These are phyloP conservation scores for Amanita molliuscula DNA, from an alignment of 768 basidiomycete genomes.

Conservation along the genomic window DNA sequence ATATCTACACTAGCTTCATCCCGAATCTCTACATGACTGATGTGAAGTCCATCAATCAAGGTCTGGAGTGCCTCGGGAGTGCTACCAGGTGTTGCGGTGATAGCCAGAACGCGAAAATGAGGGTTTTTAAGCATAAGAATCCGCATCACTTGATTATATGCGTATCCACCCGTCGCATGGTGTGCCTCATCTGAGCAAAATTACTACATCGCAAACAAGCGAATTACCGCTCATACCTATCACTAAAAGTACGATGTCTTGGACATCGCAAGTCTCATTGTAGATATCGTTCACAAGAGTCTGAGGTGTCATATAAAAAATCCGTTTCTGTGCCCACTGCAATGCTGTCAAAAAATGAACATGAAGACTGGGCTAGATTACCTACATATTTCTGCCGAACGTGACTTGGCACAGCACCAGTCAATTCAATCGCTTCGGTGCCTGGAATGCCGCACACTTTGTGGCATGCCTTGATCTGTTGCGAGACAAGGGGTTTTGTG, in stretches of 20 bases:
- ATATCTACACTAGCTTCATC: slow-evolving; percentile 88
- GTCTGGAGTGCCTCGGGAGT: slow-evolving; percentile 80
- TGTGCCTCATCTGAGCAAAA: slow-evolving; percentile 77
- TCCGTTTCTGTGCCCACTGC: slow-evolving; percentile 74
- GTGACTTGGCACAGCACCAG: slow-evolving; percentile 53
- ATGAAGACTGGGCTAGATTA: slow-evolving; percentile 4
- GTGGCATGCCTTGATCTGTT: slow-evolving; percentile 92
- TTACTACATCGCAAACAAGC: slow-evolving; percentile 1
- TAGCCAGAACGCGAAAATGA: slow-evolving; percentile 82
- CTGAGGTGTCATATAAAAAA: slow-evolving; percentile 96
- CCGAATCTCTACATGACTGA: slow-evolving; percentile 90
- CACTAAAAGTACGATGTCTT: slow-evolving; percentile 79
- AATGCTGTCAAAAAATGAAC: not conserved
- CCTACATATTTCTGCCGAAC: slow-evolving; percentile 53
- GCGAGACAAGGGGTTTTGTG: slow-evolving; percentile 91
- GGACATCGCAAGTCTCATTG: slow-evolving; percentile 62
- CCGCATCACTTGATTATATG: slow-evolving; percentile 83
- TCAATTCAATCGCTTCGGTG: slow-evolving; percentile 75
- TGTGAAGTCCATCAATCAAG: slow-evolving; percentile 88
- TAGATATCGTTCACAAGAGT: slow-evolving; percentile 83
- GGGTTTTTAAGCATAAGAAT: slow-evolving; percentile 93
- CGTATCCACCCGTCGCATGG: slow-evolving; percentile 80
- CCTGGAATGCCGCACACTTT: slow-evolving; percentile 89
- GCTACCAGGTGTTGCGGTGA: slow-evolving; percentile 91
- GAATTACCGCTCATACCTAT: slow-evolving; percentile 45